phyloP scores from a whole-genome alignment of 257 asterid species.

The Jacaranda mimosifolia region DNA sequence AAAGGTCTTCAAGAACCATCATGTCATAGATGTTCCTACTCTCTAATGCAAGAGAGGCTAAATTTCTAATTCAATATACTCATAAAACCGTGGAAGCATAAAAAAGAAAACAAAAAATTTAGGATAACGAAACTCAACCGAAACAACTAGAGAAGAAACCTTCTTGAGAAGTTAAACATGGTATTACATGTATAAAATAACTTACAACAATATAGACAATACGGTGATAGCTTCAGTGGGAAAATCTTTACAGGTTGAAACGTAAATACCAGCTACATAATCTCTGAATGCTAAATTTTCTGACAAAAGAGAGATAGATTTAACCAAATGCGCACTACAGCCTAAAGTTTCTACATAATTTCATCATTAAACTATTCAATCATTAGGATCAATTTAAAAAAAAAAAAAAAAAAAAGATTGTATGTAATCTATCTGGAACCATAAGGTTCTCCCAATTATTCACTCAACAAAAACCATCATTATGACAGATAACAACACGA shows the following conservation, averaged over 20 bases:
- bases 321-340: neutral
- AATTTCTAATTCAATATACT: neutral
- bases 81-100: neutral
- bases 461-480: neutral
- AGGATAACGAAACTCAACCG: neutral
- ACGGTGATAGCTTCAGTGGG: neutral
- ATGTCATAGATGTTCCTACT: neutral
- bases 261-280: neutral
- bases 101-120: neutral
- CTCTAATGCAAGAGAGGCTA: conserved; percentile 5
- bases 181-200: neutral
- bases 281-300: neutral
- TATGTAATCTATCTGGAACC: neutral
- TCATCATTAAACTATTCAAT: neutral
- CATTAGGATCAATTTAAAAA: neutral
- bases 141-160: neutral
- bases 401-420: neutral
- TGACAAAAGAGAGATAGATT: neutral
- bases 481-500: neutral
- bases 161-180: neutral
- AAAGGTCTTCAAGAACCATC: neutral
- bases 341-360: conserved; percentile 21
- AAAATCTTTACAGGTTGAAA: neutral
- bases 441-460: neutral
- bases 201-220: neutral